Evolutionary conservation across 2,329 filamentous ascomycete genomes (phyloP), one percentile per base, ranked within the genome.

Genomic region (Beauveria asiatica): DNA sequence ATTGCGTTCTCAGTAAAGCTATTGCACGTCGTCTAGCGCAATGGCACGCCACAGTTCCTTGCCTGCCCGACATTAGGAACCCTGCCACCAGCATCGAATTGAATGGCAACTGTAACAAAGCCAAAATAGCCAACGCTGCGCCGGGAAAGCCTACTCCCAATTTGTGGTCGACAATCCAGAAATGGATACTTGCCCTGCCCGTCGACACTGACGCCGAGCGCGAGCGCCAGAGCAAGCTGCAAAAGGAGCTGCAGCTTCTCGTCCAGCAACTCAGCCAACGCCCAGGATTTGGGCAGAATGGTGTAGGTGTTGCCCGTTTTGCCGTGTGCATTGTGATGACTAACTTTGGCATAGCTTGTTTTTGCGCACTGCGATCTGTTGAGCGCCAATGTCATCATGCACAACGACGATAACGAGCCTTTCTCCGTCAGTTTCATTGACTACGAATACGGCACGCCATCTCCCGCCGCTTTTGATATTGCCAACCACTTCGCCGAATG

Each of bases 401-500:
- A 90, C 65, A 70, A 68, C 49, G 66, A 74, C 33, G 68, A 66
- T 42, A 62, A 70, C 78, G 53, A 80, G 44, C 61, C 52, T 11
- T 46, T 57, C 6, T 62, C 75, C 3, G 87, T 93, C 59, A 84
- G 83, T 70, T 97, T 99, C 75, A 99, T 99, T 72, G 94, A 99
- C 76, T 99, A 97, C 78, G 94, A 99, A 74, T 99, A 99, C 74
- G 92, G 92, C 16, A 94, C 91, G 5, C 92, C 94, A 2, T 93
- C 92, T 1, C 93, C 93, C 1, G 92, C 92, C 4, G 92, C 93
- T 2, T 99, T 99, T 74, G 94, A 99, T 72, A 86, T 99, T 67
- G 88, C 93, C 55, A 99, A 99, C 76, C 94, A 99, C 78, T 96
- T 99, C 71, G 92, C 94, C 52, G 94, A 99, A 76, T 99, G 94